Evolutionary conservation across 768 basidiomycete genomes (phyloP).

Genomic region (Xerocomellus dryophilus): DNA sequence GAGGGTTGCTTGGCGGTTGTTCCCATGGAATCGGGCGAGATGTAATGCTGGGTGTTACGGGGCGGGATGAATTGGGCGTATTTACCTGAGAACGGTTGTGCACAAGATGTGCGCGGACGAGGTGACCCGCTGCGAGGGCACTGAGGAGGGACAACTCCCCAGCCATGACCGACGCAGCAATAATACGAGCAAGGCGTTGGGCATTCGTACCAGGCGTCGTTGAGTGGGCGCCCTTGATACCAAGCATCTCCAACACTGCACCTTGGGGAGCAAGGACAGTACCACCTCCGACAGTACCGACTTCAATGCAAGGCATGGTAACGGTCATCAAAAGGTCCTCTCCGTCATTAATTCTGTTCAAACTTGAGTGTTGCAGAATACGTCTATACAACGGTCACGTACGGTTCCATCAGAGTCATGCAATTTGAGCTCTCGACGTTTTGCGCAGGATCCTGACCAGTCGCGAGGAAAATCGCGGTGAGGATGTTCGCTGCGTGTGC

Average conservation of each 20-base stretch:
- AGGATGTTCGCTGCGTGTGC: slow-evolving; percentile 98
- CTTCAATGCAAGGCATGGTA: slow-evolving; percentile 99
- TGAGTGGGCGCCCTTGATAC: slow-evolving; percentile 84
- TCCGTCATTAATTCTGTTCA: slow-evolving; percentile 73
- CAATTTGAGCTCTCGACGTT: slow-evolving; percentile 98
- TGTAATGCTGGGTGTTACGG: slow-evolving; percentile 52
- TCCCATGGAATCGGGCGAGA: slow-evolving; percentile 27
- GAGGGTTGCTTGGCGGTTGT: slow-evolving; percentile 12
- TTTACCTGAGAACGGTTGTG: slow-evolving; percentile 85
- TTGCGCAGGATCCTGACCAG: slow-evolving; percentile 98
- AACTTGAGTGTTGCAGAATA: slow-evolving; percentile 5
- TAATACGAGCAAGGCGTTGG: slow-evolving; percentile 82
- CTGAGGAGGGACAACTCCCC: slow-evolving; percentile 91
- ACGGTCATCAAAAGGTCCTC: slow-evolving; percentile 90
- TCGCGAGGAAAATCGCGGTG: slow-evolving; percentile 92
- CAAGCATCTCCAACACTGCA: slow-evolving; percentile 90
- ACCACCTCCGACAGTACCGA: slow-evolving; percentile 96
- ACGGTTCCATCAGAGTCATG: slow-evolving; percentile 99
- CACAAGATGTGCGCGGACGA: slow-evolving; percentile 89
- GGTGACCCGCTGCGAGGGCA: slow-evolving; percentile 91
- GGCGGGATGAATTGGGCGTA: slow-evolving; percentile 67
- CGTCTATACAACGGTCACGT: slow-evolving; percentile 30
- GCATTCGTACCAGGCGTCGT: slow-evolving; percentile 88
- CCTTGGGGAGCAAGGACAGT: slow-evolving; percentile 89
- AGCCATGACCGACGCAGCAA: slow-evolving; percentile 93